A percentile compares a stretch with the other conserved stretches of the same genome.
Evolutionary conservation across 2,329 filamentous ascomycete genomes (phyloP).

Genomic region (Hirsutella rhossiliensis): DNA sequence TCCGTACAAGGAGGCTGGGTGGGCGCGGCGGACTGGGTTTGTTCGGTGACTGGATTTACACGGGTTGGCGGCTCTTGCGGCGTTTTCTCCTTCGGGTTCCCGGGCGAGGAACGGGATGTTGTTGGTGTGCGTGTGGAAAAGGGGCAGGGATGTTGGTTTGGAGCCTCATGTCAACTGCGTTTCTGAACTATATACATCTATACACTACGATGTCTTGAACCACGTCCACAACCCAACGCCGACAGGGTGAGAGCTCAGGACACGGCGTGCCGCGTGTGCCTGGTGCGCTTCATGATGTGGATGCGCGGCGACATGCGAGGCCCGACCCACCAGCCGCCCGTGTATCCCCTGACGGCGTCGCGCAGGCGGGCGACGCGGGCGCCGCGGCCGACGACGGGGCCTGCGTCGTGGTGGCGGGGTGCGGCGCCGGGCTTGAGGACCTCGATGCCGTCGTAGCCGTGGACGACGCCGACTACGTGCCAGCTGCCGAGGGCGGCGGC

Average conservation of each 20-base stretch:
- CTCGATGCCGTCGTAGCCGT: conserved; percentile 48
- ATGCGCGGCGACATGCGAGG: conserved; percentile 47
- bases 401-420: not conserved
- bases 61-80: no score
- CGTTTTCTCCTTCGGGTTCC: no score
- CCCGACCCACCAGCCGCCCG: conserved; percentile 53
- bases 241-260: not conserved
- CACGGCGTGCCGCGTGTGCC: conserved; percentile 2
- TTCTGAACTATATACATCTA: not conserved
- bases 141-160: no score
- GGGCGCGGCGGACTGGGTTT: no score
- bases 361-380: conserved; percentile 25
- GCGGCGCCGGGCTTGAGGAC: conserved; percentile 35
- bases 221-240: not conserved
- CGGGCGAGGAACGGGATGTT: no score
- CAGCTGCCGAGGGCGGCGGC: conserved; percentile 35
- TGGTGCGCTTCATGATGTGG: conserved; percentile 30
- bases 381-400: conserved; percentile 32
- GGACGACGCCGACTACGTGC: conserved; percentile 43
- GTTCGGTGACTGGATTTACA: no score
- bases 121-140: no score
- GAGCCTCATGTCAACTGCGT: no score
- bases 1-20: no score
- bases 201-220: not conserved
- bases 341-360: conserved; percentile 28